Percentiles rank a stretch among this genome's conserved stretches.
Conservation (phyloP, 2,329 filamentous ascomycete genomes). For the Dactylellina sp. region DNA sequence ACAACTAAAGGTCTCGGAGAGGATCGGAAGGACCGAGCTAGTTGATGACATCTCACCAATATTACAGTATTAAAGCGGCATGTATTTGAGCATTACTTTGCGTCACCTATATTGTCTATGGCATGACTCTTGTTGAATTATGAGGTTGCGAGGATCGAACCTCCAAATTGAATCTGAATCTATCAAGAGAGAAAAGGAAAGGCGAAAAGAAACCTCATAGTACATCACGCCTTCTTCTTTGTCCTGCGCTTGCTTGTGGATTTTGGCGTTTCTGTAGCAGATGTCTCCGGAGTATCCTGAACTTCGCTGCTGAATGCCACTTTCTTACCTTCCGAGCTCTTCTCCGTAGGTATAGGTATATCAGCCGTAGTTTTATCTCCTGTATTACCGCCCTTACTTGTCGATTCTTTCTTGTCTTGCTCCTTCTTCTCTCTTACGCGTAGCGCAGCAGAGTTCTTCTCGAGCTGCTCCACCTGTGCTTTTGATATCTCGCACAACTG, state of each 20-base stretch:
- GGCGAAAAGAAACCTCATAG: background rate
- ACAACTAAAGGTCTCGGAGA: background rate
- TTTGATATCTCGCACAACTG: constrained; percentile 91
- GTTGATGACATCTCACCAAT: too few relatives aligned
- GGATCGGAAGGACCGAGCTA: background rate
- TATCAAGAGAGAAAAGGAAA: too few relatives aligned
- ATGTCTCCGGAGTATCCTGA: constrained; percentile 29
- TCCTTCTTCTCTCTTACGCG: constrained; percentile 71
- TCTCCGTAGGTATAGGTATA: constrained; percentile 6
- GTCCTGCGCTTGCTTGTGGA: constrained; percentile 38
- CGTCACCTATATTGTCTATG: too few relatives aligned
- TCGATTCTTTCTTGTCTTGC: constrained; percentile 61
- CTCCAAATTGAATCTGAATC: too few relatives aligned
- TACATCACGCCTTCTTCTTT: constrained; percentile 32
- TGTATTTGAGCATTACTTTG: too few relatives aligned
- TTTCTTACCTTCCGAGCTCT: constrained; percentile 34
- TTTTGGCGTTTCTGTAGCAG: constrained; percentile 44
- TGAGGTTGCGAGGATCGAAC: too few relatives aligned
- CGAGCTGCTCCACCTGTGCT: constrained; percentile 80
- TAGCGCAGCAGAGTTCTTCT: constrained; percentile 79
- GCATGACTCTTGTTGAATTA: background rate
- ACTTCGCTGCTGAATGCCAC: constrained; percentile 42
- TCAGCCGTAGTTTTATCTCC: constrained; percentile 14
- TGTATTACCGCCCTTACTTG: constrained; percentile 57
- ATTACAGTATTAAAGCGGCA: too few relatives aligned